Percentiles rank a stretch among this genome's conserved stretches.
Evolutionary conservation across 768 basidiomycete species (phyloP).

Genomic region (Mycena floridula): DNA sequence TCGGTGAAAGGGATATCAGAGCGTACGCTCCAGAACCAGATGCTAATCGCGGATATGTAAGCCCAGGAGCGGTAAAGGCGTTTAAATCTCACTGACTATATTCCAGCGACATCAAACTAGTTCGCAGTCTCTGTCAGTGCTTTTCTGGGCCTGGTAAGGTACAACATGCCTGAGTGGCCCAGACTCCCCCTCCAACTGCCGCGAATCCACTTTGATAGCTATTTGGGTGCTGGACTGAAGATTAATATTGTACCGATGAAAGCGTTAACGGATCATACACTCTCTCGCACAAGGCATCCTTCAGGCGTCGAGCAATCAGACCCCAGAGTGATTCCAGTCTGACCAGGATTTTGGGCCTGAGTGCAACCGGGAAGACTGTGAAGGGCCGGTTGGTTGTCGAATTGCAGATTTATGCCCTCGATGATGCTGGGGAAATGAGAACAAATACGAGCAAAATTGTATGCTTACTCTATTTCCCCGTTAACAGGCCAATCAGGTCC

Average conservation of each 20-base stretch:
- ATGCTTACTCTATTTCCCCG: slow-evolving; percentile 41
- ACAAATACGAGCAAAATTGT: neutral
- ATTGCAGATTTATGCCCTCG: slow-evolving; percentile 74
- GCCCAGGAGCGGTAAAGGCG: neutral
- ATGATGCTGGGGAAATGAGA: slow-evolving; percentile 52
- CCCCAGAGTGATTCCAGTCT: slow-evolving; percentile 8
- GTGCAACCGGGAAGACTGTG: slow-evolving; percentile 54
- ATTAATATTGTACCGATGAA: no score
- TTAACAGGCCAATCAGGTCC: slow-evolving; percentile 34
- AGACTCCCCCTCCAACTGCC: slow-evolving; percentile 50
- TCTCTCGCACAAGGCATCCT: slow-evolving; percentile 20
- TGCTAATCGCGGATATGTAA: slow-evolving; percentile 16
- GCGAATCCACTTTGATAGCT: slow-evolving; percentile 18
- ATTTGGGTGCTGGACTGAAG: slow-evolving; percentile 19
- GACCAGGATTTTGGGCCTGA: slow-evolving; percentile 7
- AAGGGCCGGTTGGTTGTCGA: slow-evolving; percentile 70
- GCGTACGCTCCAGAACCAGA: slow-evolving; percentile 43
- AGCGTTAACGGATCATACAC: no score
- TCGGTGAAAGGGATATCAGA: neutral
- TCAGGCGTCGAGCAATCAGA: slow-evolving; percentile 17
- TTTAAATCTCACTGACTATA: neutral
- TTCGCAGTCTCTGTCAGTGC: neutral
- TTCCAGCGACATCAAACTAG: no score
- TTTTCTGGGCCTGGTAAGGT: slow-evolving; percentile 4
- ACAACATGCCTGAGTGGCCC: slow-evolving; percentile 53